A percentile compares a stretch with the other conserved stretches of the same genome.
phyloP scores from a whole-genome alignment of 2,329 filamentous ascomycete species.

The Microsporum audouinii region DNA sequence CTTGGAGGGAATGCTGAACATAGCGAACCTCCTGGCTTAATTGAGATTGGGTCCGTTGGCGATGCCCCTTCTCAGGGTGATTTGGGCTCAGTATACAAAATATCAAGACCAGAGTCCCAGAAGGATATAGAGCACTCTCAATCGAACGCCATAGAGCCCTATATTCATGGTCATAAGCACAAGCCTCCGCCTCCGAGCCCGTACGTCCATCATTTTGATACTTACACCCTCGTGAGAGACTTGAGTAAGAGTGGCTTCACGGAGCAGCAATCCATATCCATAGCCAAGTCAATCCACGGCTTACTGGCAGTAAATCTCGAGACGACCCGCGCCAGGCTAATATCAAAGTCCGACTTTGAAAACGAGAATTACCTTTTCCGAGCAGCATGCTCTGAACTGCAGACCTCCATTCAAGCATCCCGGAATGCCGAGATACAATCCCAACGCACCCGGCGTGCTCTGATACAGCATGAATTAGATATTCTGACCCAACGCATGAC shows the following conservation, averaged over 20 bases:
- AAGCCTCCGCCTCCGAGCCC: conserved; percentile 29
- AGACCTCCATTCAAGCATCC: conserved; percentile 72
- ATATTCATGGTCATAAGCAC: not conserved
- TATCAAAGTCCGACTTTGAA: conserved; percentile 85
- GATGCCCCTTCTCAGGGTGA: not conserved
- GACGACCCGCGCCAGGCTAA: conserved; percentile 64
- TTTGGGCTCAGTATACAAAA: not conserved
- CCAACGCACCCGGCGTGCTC: conserved; percentile 68
- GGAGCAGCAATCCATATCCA: conserved; percentile 60
- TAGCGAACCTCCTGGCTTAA: not conserved
- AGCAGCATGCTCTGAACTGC: conserved; percentile 83
- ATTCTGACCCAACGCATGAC: conserved; percentile 74
- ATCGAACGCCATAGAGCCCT: not conserved
- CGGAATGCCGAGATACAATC: conserved; percentile 66
- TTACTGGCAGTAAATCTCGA: conserved; percentile 70
- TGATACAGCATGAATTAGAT: conserved; percentile 90
- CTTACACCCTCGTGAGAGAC: conserved; percentile 74
- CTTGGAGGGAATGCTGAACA: not conserved
- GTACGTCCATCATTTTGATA: conserved; percentile 95
- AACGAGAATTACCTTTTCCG: conserved; percentile 92
- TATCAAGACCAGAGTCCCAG: not conserved
- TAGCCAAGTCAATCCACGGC: conserved; percentile 84
- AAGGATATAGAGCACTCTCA: not conserved
- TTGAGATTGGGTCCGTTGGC: not conserved
- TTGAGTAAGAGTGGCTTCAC: conserved; percentile 62